Evolutionary conservation across 768 basidiomycete species (phyloP).

Genomic region (Coprinellus aureogranulatus): DNA sequence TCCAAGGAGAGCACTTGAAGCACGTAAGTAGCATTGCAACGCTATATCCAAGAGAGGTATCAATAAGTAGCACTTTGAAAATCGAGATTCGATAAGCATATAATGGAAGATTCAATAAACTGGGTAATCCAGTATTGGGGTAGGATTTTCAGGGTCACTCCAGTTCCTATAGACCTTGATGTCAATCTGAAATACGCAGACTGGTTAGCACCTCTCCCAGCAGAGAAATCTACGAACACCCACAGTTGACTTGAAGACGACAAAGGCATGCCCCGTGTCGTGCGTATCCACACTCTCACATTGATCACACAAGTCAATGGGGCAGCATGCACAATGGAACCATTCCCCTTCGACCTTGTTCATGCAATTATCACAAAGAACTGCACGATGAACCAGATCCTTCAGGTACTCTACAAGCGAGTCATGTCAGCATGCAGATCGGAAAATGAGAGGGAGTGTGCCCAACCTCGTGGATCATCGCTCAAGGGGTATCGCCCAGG

Average conservation of each 20-base stretch:
- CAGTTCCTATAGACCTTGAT: conserved; percentile 58
- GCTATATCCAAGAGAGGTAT: no score
- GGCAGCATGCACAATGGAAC: conserved; percentile 89
- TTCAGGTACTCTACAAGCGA: conserved; percentile 55
- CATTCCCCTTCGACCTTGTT: conserved; percentile 80
- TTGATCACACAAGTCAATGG: conserved; percentile 79
- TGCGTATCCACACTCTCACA: conserved; percentile 84
- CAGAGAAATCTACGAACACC: conserved; percentile 21
- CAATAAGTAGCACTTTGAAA: no score
- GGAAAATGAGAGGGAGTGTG: background rate
- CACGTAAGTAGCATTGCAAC: no score
- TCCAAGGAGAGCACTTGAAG: no score
- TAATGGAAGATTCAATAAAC: conserved; percentile 1
- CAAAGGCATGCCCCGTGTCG: conserved; percentile 76
- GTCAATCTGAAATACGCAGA: conserved; percentile 52
- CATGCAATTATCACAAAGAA: conserved; percentile 87
- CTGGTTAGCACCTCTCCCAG: background rate
- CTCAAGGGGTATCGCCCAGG: conserved; percentile 29
- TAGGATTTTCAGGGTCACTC: background rate
- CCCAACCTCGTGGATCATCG: conserved; percentile 56
- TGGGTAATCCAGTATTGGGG: background rate
- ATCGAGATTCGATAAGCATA: no score
- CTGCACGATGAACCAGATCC: conserved; percentile 57
- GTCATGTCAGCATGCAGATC: background rate
- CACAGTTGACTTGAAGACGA: conserved; percentile 84